phyloP scores from a whole-genome alignment of 192 early-diverging fungal species.

The Backusella circina region DNA sequence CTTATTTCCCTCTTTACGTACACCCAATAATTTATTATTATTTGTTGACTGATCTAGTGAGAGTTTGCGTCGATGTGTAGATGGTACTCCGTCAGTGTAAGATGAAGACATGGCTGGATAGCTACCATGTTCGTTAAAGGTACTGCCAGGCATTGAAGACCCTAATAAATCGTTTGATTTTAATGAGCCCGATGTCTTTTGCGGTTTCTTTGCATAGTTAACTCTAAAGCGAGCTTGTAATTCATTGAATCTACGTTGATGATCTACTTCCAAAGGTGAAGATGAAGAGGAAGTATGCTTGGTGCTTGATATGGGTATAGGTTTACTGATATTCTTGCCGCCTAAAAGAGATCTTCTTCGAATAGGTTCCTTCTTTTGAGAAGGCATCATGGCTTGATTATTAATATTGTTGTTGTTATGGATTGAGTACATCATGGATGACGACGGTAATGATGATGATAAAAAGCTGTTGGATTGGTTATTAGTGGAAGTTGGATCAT shows the following conservation, averaged over 20 bases:
- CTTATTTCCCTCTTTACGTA: background rate
- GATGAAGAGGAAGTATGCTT: background rate
- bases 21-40: background rate
- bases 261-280: conserved; percentile 20
- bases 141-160: background rate
- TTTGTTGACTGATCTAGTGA: background rate
- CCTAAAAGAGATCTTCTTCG: background rate
- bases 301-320: conserved; percentile 6
- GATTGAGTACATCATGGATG: background rate
- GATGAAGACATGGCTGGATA: background rate
- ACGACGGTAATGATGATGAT: background rate
- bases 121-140: background rate
- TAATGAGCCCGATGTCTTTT: background rate
- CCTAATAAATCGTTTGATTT: background rate
- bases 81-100: background rate
- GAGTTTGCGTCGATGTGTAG: background rate
- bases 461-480: background rate
- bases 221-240: conserved; percentile 32
- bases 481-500: background rate
- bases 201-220: conserved; percentile 18
- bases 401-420: background rate
- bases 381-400: background rate
- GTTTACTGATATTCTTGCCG: conserved; percentile 4
- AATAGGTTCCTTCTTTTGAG: background rate
- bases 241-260: conserved; percentile 28